Evolutionary conservation across 2,329 filamentous ascomycete genomes (phyloP).

Genomic region (Alternaria conjuncta): DNA sequence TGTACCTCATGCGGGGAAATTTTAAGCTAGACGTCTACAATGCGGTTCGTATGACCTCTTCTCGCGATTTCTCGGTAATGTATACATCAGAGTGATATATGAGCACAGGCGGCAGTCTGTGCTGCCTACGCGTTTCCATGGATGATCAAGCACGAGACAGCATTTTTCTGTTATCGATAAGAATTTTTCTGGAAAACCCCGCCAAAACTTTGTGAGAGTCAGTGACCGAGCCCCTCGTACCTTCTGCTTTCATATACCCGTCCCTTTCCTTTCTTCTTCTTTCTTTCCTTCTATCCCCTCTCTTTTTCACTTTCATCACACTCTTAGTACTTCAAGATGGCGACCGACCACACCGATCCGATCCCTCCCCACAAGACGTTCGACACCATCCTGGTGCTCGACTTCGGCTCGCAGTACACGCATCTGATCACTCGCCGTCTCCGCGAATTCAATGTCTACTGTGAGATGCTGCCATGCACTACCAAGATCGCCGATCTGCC

Average conservation of each 20-base stretch:
- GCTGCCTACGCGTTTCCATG: neutral
- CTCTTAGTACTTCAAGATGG: conserved; percentile 36
- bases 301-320: conserved; percentile 18
- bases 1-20: neutral
- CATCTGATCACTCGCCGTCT: conserved; percentile 79
- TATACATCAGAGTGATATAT: neutral
- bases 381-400: conserved; percentile 74
- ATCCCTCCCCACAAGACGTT: conserved; percentile 58
- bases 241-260: conserved; percentile 6
- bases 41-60: neutral
- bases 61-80: neutral
- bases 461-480: conserved; percentile 87
- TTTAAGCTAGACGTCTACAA: neutral
- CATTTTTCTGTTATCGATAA: conserved; percentile 10
- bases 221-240: conserved; percentile 22
- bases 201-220: conserved; percentile 21
- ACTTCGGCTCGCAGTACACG: conserved; percentile 75
- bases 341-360: conserved; percentile 50
- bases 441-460: conserved; percentile 80
- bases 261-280: conserved; percentile 5
- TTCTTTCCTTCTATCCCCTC: conserved; percentile 8
- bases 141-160: neutral
- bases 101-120: neutral
- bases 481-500: conserved; percentile 77
- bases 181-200: conserved; percentile 4